Base-by-base conservation (phyloP, 495 filamentous ascomycete species). In the Aspergillus asperescens region DNA sequence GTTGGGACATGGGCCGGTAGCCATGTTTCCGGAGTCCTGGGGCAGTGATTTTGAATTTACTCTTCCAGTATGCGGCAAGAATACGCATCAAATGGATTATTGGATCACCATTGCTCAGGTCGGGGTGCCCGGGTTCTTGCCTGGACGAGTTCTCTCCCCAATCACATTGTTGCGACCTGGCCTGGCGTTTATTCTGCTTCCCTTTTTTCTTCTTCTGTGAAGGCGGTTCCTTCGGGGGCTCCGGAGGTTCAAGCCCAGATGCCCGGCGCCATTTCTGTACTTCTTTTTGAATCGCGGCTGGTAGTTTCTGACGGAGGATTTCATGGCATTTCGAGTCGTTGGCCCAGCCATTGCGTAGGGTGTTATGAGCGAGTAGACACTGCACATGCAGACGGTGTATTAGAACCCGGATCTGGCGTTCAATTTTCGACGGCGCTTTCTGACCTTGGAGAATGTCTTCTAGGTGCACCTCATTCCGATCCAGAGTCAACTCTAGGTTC, bases 341-440 rank as follows among this genome's bases (percentile, higher is more conserved):
- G 20, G 84, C 63, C 92, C 93, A 98, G 7, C 80, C 62, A 66
- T 96, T 98, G 20, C 93, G 84, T 16, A 95, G 62, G 0, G 85
- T 77, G 65, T 96, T 96, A 60, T 96, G 91, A 68, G 83, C 93
- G 38, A 98, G 79, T 39, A 98, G 69, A 52, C 84, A 80, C 62
- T 92, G 87, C 4, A 98, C 92, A 69, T 98, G 93, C 61, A 93
- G 77, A 57, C 87, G 86, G 63, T 98, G 93, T 7, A 88, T 89
- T 31, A 81, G 70, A 7, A 84, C 75, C 28, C 93, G 77, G 34
- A 92, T 88, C 53, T 79, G 78, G 52, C 89, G 81, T 61, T 96
- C 86, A 7, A 85, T 81, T 67, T 93, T 94, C 16, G 84, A 87
- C 0, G 89, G 87, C 0, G 89, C 92, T 65, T 90, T 92, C 69